Evolutionary conservation across 1,139 yeast species (phyloP).

Genomic region (Candida dubliniensis): DNA sequence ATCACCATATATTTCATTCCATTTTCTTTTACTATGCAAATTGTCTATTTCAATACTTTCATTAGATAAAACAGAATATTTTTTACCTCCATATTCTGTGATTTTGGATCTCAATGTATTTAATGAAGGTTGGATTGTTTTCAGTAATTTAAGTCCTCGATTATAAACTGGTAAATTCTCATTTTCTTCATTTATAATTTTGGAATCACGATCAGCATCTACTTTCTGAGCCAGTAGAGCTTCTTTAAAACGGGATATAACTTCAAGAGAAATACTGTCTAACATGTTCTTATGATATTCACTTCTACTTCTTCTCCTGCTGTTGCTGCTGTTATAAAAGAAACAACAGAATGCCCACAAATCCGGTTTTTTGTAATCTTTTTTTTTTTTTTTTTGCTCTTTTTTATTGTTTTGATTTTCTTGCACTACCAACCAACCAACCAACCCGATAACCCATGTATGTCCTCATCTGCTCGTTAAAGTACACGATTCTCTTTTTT

Average conservation of each 20-base stretch:
- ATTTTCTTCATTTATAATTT: slow-evolving; percentile 7
- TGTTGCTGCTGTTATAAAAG: no score
- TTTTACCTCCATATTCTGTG: slow-evolving; percentile 44
- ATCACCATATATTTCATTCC: slow-evolving; percentile 25
- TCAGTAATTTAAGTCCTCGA: slow-evolving; percentile 36
- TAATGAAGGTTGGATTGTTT: slow-evolving; percentile 15
- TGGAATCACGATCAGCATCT: slow-evolving; percentile 2
- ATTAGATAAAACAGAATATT: slow-evolving; percentile 41
- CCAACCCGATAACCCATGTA: no score
- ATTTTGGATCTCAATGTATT: slow-evolving; percentile 33
- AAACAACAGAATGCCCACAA: no score
- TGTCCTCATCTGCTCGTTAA: no score
- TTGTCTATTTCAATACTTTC: slow-evolving; percentile 32
- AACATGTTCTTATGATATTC: slow-evolving; percentile 24
- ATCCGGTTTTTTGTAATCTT: neutral
- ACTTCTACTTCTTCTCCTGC: no score
- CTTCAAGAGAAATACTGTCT: slow-evolving; percentile 41
- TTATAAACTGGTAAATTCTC: slow-evolving; percentile 25
- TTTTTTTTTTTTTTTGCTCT: neutral
- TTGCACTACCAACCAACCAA: no score
- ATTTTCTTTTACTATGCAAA: slow-evolving; percentile 34
- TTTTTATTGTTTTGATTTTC: neutral
- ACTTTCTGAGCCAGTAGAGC: slow-evolving; percentile 27
- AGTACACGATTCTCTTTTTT: no score
- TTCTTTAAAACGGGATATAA: slow-evolving; percentile 41